Percentiles rank a stretch among this genome's conserved stretches.
phyloP scores from a whole-genome alignment of 2,329 filamentous ascomycete species.

The Lasiodiplodia theobromae region DNA sequence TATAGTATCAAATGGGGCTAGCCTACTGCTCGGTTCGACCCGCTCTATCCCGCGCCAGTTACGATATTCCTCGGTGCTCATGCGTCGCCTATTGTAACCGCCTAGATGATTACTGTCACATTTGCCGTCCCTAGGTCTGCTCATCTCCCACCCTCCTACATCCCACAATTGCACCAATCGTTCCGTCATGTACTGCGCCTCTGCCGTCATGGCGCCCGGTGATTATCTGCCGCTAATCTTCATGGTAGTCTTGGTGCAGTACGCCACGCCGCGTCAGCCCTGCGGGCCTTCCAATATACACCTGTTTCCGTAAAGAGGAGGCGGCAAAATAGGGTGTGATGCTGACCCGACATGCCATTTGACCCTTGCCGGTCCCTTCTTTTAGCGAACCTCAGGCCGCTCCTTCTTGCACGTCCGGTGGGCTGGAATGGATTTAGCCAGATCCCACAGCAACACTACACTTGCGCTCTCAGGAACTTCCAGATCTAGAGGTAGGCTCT shows the following conservation, averaged over 20 bases:
- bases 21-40: slow-evolving; percentile 20
- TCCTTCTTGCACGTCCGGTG: slow-evolving; percentile 10
- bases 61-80: background rate
- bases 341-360: background rate
- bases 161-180: background rate
- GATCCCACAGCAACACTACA: background rate
- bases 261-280: slow-evolving; percentile 12
- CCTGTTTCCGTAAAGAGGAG: background rate
- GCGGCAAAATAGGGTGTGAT: slow-evolving; percentile 16
- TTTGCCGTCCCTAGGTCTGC: slow-evolving; percentile 4
- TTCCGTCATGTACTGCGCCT: background rate
- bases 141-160: background rate
- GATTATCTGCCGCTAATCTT: slow-evolving; percentile 5
- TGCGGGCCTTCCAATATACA: slow-evolving; percentile 4
- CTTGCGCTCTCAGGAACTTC: background rate
- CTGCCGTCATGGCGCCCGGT: slow-evolving; percentile 1
- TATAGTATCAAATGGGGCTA: slow-evolving; percentile 7
- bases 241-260: background rate
- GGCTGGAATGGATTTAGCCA: slow-evolving; percentile 2
- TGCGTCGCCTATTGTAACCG: background rate
- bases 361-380: background rate
- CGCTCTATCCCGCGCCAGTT: slow-evolving; percentile 9
- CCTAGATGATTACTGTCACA: slow-evolving; percentile 3
- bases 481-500: background rate
- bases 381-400: slow-evolving; percentile 1